A percentile compares a stretch with the other conserved stretches of the same genome.
These are phyloP conservation scores for Neurospora cerealis DNA, from an alignment of 495 filamentous ascomycete species.

Conservation along the genomic window DNA sequence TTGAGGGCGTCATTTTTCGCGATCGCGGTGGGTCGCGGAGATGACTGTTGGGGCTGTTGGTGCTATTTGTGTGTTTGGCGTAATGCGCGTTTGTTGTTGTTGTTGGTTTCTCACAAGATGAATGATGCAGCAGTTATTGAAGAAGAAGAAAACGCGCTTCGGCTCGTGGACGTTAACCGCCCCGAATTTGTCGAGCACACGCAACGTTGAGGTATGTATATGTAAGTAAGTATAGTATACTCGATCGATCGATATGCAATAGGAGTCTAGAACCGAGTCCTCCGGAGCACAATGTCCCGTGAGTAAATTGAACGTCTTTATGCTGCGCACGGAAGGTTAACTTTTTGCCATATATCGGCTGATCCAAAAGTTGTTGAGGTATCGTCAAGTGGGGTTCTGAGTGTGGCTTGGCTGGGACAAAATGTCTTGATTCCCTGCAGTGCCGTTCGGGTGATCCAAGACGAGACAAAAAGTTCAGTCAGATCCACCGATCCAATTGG, in stretches of 20 bases:
- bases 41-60: background rate
- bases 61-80: background rate
- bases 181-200: background rate
- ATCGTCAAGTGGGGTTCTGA: background rate
- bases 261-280: background rate
- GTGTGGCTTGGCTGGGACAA: background rate
- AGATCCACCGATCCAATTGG: background rate
- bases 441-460: background rate
- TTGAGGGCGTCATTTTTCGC: conserved; percentile 19
- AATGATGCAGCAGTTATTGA: background rate
- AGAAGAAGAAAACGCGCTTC: background rate
- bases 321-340: background rate
- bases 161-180: background rate
- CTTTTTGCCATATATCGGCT: background rate
- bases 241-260: background rate
- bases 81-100: background rate
- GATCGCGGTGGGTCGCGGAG: background rate
- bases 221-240: background rate
- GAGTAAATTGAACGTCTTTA: background rate
- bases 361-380: background rate
- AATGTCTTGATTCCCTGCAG: background rate
- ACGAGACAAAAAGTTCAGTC: background rate
- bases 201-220: background rate
- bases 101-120: background rate
- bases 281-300: background rate